Base-by-base conservation (phyloP, 306 rosid genomes). In the Inga leiocalycina region DNA sequence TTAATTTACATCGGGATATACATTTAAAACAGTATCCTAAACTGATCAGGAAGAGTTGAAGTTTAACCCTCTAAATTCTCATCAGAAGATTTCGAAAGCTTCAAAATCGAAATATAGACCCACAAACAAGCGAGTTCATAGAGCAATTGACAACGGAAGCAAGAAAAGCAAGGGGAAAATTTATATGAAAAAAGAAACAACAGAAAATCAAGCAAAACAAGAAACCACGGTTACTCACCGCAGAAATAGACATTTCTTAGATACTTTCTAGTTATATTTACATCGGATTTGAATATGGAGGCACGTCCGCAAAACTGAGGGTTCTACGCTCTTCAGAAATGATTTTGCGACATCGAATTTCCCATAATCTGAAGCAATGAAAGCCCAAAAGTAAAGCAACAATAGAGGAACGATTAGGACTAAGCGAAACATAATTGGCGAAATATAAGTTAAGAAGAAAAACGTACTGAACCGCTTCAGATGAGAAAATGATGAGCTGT, bases 171-270 rank as follows among this genome's bases (percentile, higher is more conserved):
- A 35, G 10, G 16, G 11, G 34, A 61, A 52, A 46, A 44, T 19
- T 19, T 43, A 17, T 6, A 37, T 44, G 10, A 13, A 8, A 73
- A 20, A 14, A 44, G 2, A 11, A 44, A 49, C 8, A n/a, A 37
- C 52, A 27, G 9, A 41, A 78, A 49, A 61, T 62, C 20, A 8
- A 51, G 43, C 69, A 48, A 39, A 81, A 70, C 7, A 3, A 22
- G 77, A 4, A 13, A n/a, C 15, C 22, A 24, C 48, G 49, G 68
- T 9, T 7, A 76, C 69, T 72, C 82, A 84, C 97, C 91, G 71
- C 86, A 83, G 84, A 87, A 44, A 6, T 75, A 76, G 79, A 62
- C 57, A 83, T 72, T 88, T 15, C 76, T 84, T 3, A 79, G 84
- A 84, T 30, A 85, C 59, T 72, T 85, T 49, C 80, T n/a, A 24